Conservation (phyloP, 2,329 filamentous ascomycete genomes). For the Cordyceps pruinosa region DNA sequence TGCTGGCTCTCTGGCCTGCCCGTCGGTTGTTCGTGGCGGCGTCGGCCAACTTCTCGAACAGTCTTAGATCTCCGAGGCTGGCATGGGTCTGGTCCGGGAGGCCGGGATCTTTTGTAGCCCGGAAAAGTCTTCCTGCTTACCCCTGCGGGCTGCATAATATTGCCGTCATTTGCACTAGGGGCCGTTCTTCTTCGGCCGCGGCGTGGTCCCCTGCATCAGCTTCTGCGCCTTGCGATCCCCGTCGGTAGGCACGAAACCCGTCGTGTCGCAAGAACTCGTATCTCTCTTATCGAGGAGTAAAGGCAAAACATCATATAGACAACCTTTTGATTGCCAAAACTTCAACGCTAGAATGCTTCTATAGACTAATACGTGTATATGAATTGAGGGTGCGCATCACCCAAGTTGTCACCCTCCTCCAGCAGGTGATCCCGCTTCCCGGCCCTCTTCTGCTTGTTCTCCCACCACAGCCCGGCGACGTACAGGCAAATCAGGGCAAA, state of each 20-base stretch:
- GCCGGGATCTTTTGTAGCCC: background rate
- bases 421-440: conserved; percentile 11
- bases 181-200: background rate
- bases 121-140: background rate
- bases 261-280: no score
- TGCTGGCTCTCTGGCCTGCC: background rate
- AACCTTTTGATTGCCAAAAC: background rate
- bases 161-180: background rate
- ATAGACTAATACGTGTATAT: conserved; percentile 10
- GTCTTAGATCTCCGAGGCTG: background rate
- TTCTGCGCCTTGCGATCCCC: no score
- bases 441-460: conserved; percentile 7
- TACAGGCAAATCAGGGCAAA: conserved; percentile 1
- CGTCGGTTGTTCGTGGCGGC: no score
- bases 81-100: background rate
- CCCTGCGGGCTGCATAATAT: background rate
- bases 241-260: no score
- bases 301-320: no score
- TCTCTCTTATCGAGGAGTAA: background rate
- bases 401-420: conserved; percentile 10
- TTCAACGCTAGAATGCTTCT: background rate
- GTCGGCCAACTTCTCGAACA: background rate
- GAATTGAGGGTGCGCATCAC: conserved; percentile 9
- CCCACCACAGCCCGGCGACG: conserved; percentile 7
- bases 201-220: background rate